Base-by-base conservation (phyloP, 768 basidiomycete species). In the Leccinum sublutescens region DNA sequence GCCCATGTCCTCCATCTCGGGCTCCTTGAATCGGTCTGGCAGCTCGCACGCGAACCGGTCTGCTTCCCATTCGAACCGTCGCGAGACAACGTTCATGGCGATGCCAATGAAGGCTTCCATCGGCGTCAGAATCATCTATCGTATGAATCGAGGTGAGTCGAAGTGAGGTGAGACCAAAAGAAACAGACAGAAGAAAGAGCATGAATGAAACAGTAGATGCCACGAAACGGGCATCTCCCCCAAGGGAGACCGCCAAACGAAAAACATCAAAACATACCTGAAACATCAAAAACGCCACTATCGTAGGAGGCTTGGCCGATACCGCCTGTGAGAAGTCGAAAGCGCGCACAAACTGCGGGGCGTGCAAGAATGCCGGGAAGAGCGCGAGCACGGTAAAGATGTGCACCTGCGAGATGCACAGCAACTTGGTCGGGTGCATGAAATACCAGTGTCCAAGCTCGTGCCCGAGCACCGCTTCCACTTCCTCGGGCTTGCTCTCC, bases 361-460 rank as follows among this genome's bases (percentile, higher is more conserved):
- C 88, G 52, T 85, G 84, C 52, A 94, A 78, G 82, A 95, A 95
- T 1, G 92, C 90, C n/a, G 91, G 91, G 82, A 94, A 95, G 65
- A 89, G 79, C 1, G 88, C 85, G 54, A 96, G 84, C 66, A 95
- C 89, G 64, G 85, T 80, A 75, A 96, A 91, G 62, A 94, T 83
- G 78, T 97, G 93, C 54, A 93, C 52, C 67, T 98, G 95, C 43
- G 89, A 89, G 64, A 96, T 82, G 58, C 85, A 78, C 69, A 98
- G 81, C 69, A 97, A 82, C 72, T 97, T 94, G 61, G 88, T 88
- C 1, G 94, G 92, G 79, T 98, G 96, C 65, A 86, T 80, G 77
- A 86, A 86, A 69, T 89, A 92, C 95, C 96, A 98, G 77, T 98
- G 96, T 0, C 96, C 96, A 36, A 98, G 88, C 67, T 98, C 95